Conservation (phyloP, 139 green algal genomes). For the Marvania coccoides region DNA sequence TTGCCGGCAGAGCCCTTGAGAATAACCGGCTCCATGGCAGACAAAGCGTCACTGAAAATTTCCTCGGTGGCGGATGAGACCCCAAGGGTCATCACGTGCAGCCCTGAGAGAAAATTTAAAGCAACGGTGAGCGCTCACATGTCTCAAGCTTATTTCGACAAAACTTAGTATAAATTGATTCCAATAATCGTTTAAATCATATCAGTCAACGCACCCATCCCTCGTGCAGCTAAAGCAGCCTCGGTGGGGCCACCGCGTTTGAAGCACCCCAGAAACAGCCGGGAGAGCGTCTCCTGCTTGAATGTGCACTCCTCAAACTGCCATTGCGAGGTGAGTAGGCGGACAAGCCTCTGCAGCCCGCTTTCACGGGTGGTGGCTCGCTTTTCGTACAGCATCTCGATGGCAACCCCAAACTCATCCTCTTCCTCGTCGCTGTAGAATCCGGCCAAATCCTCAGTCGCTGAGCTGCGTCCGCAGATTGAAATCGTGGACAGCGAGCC, state of each 20-base stretch:
- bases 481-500: conserved; percentile 1
- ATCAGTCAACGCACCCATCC: conserved; percentile 37
- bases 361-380: conserved; percentile 40
- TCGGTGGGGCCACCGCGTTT: conserved; percentile 38
- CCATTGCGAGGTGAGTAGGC: conserved; percentile 15
- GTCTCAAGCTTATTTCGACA: neutral
- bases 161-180: neutral
- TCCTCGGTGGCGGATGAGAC: conserved; percentile 1
- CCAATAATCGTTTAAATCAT: neutral
- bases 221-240: conserved; percentile 35
- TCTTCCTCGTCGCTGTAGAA: neutral
- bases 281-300: conserved; percentile 36
- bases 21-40: conserved; percentile 33
- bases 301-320: conserved; percentile 22
- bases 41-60: conserved; percentile 20
- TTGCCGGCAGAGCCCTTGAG: conserved; percentile 14
- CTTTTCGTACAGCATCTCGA: conserved; percentile 51
- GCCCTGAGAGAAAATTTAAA: conserved; percentile 11
- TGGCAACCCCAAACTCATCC: conserved; percentile 11
- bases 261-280: conserved; percentile 38
- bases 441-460: neutral
- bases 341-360: conserved; percentile 24
- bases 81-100: conserved; percentile 51
- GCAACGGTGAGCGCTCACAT: neutral
- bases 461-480: neutral